Evolutionary conservation across 768 basidiomycete genomes (phyloP), one percentile per base, ranked within the genome.

Genomic region (Rhizopogon vesiculosus): DNA sequence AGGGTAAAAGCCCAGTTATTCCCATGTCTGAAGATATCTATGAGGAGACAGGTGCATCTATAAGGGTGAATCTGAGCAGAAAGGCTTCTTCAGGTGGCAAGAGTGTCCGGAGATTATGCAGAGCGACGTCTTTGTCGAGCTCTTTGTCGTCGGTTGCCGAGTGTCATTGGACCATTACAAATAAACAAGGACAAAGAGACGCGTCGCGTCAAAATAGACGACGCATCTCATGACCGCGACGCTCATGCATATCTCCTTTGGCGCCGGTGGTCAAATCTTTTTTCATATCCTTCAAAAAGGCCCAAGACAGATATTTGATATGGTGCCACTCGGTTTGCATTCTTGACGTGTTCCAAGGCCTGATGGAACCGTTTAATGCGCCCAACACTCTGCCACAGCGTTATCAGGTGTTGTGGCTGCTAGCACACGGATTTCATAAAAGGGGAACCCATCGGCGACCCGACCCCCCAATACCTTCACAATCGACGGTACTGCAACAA

Each of bases 1-100:
- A 80, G 33, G 93, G 91, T 35, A 98, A 74, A 18, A 98, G 80
- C 12, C 96, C 96, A 56, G 85, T 80, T 56, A 98, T 98, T 29
- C 96, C 96, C 96, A 98, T 97, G 19, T 28, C 44, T 25, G 22
- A 56, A 15, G 25, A 10, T 29, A 19, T 28, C 2, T 54, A 33
- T 53, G 28, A 56, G 10, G 16, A 56, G n/a, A 28, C 15, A 15
- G 16, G 25, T 29, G 31, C 31, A 19, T 19, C 18, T 15, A n/a
- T 44, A 0, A 7, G 18, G 12, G 15, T 38, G 19, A 35, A 35
- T 49, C 25, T 25, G 25, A 25, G 4, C 25, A 25, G 25, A 25
- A 25, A 25, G 25, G 25, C 25, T 25, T 25, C 25, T 25, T 25
- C 25, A 25, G 25, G 25, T 25, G 25, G 25, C 25, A 55, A 38